A percentile compares a stretch with the other conserved stretches of the same genome.
Evolutionary conservation across 257 asterid genomes (phyloP).

Genomic region (Penstemon eatonii): DNA sequence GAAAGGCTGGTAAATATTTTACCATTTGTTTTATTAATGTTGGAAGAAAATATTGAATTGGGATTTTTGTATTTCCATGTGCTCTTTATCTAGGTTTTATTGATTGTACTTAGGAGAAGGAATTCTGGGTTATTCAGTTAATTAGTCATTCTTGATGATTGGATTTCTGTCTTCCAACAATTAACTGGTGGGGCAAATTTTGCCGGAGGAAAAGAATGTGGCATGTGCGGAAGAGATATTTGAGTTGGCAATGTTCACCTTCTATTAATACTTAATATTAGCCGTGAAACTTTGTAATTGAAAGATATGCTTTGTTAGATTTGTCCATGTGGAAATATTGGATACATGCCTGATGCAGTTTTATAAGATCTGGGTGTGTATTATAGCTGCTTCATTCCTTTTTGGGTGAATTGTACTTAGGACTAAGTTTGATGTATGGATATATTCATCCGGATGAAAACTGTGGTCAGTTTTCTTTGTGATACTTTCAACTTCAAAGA

Average conservation of each 20-base stretch:
- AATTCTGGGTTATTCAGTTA: conserved; percentile 14
- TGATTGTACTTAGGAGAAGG: background rate
- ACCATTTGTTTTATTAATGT: background rate
- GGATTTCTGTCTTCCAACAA: background rate
- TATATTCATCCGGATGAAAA: background rate
- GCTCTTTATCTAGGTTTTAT: conserved; percentile 7
- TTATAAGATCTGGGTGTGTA: background rate
- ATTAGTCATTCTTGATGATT: conserved; percentile 3
- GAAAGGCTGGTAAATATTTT: conserved; percentile 55
- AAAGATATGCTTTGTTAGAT: background rate
- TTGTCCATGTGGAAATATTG: background rate
- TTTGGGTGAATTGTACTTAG: background rate
- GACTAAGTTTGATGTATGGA: background rate
- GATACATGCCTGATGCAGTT: background rate
- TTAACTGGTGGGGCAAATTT: background rate
- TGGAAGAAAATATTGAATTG: background rate
- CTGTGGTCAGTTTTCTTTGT: background rate
- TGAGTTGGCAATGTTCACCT: background rate
- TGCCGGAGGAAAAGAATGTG: background rate
- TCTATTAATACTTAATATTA: background rate
- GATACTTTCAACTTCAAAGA: background rate
- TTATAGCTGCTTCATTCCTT: background rate
- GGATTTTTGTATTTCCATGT: conserved; percentile 8
- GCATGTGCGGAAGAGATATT: background rate
- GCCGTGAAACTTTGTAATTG: background rate